Evolutionary conservation across 2,329 filamentous ascomycete species (phyloP).

Genomic region (Fusarium cyanostomum): DNA sequence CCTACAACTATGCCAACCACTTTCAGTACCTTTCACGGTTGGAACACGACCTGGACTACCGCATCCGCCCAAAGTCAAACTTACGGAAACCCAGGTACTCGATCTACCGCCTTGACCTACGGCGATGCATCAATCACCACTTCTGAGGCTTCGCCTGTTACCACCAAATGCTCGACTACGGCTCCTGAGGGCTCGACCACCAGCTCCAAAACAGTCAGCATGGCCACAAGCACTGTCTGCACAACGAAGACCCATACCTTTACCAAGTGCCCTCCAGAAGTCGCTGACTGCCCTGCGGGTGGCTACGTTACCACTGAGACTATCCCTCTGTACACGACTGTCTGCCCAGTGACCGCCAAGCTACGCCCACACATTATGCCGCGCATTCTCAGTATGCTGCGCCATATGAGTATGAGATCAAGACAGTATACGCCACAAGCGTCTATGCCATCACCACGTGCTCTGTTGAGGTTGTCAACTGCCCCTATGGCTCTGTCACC

Average conservation of each 20-base stretch:
- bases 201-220: slow-evolving; percentile 19
- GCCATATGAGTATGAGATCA: slow-evolving; percentile 37
- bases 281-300: slow-evolving; percentile 51
- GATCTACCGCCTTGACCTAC: not conserved
- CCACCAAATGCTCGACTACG: slow-evolving; percentile 12
- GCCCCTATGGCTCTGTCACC: slow-evolving; percentile 50
- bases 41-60: slow-evolving; percentile 28
- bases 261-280: slow-evolving; percentile 61
- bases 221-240: slow-evolving; percentile 50
- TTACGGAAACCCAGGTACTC: slow-evolving; percentile 10
- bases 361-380: slow-evolving; percentile 24
- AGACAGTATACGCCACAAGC: slow-evolving; percentile 62
- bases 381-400: slow-evolving; percentile 8
- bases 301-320: slow-evolving; percentile 52
- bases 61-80: slow-evolving; percentile 11
- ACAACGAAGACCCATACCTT: slow-evolving; percentile 60
- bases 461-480: slow-evolving; percentile 61
- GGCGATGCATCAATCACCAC: not conserved
- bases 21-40: slow-evolving; percentile 28
- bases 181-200: slow-evolving; percentile 4
- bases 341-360: slow-evolving; percentile 51
- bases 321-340: slow-evolving; percentile 56
- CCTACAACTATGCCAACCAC: slow-evolving; percentile 10
- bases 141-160: slow-evolving; percentile 12
- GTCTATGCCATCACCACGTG: slow-evolving; percentile 65